Evolutionary conservation across 345 rosid genomes (phyloP).

Genomic region (Eucalyptus caleyi): DNA sequence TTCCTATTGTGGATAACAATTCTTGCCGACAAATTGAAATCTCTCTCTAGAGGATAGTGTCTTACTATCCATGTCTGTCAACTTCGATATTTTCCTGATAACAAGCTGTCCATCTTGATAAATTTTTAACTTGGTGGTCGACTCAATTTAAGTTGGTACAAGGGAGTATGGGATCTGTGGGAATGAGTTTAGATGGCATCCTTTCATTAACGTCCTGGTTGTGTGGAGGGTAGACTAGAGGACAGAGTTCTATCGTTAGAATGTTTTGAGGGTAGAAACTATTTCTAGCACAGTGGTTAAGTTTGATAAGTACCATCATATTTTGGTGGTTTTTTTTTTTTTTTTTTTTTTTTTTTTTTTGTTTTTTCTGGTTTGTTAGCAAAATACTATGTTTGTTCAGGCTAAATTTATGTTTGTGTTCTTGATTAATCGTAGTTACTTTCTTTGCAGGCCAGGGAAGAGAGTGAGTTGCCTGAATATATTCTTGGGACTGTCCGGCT

Average conservation of each 20-base stretch:
- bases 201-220: neutral
- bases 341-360: neutral
- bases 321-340: neutral
- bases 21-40: neutral
- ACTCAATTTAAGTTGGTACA: neutral
- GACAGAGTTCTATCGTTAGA: neutral
- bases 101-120: neutral
- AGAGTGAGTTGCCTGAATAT: conserved; percentile 79
- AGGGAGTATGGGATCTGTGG: neutral
- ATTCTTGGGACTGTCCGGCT: conserved; percentile 87
- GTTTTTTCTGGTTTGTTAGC: neutral
- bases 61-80: neutral
- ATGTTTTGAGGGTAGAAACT: neutral
- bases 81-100: neutral
- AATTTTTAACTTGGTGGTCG: neutral
- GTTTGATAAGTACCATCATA: neutral
- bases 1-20: neutral
- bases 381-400: neutral
- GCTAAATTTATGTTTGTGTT: neutral
- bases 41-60: neutral
- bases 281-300: neutral
- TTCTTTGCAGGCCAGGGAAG: conserved; percentile 66
- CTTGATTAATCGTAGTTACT: neutral
- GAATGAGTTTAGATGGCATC: neutral
- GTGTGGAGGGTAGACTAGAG: neutral